Base-by-base conservation (phyloP, 768 basidiomycete species). In the Leucogyrophana mollusca region DNA sequence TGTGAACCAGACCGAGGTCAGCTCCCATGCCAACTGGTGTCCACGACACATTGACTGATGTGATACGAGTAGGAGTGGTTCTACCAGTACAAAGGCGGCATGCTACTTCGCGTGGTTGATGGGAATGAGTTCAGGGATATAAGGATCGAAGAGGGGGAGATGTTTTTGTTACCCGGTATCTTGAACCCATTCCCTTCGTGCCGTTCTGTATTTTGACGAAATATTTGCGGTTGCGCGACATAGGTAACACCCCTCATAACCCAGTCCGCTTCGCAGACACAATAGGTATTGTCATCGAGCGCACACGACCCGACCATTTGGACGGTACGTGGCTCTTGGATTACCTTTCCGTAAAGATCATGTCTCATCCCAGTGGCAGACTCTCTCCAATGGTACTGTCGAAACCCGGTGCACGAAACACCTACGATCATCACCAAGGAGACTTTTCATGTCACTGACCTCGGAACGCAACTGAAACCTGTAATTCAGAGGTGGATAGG, bases 221-320 rank as follows among this genome's bases (percentile, higher is more conserved):
- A 33, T 16, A 23, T 18, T 13, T 17, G 24, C 17, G 21, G 38
- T 51, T 36, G 47, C 9, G n/a, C 25, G 23, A 5, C 18, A 18
- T 53, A 95, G 95, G 84, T 1, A 96, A 97, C 62, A 96, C 91
- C 0, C 95, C 95, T 0, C 95, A 99, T 67, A 96, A 95, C 58
- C 95, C 95, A 5, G 87, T 94, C 22, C 80, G 95, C 16, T 95
- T 86, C 56, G 83, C 83, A 1, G 73, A 97, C 65, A 97, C 95
- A 0, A 83, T 96, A 40, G 95, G 95, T 1, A 73, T 97, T 14
- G 95, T 98, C 17, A 72, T 95, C 24, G 95, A 99, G 65, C 81
- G 91, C 13, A 80, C 86, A 20, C 74, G 95, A 24, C 93, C 94
- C 0, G 71, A 74, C n/a, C 72, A 59, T 4, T 80, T 91, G 1